These are phyloP conservation scores for Ceratocystis diversiconidia DNA, from an alignment of 2,329 filamentous ascomycete genomes.

Conservation along the genomic window DNA sequence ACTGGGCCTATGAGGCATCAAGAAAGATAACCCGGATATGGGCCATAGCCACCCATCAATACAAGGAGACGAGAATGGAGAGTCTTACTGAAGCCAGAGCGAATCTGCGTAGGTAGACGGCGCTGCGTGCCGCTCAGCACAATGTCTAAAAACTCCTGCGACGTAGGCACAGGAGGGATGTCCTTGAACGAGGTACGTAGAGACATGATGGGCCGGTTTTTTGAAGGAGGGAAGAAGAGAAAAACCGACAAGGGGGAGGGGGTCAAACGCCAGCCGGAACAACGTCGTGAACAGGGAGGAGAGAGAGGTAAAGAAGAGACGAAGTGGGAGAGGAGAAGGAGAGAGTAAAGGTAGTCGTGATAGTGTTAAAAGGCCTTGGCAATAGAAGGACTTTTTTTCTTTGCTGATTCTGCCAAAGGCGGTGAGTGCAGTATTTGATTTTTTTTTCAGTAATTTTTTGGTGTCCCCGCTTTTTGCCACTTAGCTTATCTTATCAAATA, in stretches of 20 bases:
- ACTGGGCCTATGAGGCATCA: neutral
- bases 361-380: neutral
- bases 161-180: constrained; percentile 77
- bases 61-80: too few relatives aligned
- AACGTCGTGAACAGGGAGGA: neutral
- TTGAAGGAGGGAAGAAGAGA: neutral
- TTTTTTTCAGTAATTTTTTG: constrained; percentile 19
- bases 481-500: constrained; percentile 22
- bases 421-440: constrained; percentile 11
- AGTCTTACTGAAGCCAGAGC: constrained; percentile 70
- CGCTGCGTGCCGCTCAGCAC: constrained; percentile 87
- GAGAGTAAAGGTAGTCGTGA: neutral
- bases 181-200: constrained; percentile 49
- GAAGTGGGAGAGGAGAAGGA: neutral
- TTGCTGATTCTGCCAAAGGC: constrained; percentile 7
- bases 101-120: constrained; percentile 86
- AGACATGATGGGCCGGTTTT: constrained; percentile 16
- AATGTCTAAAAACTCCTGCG: constrained; percentile 94
- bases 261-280: neutral
- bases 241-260: neutral
- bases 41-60: too few relatives aligned
- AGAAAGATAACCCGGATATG: too few relatives aligned
- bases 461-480: constrained; percentile 14
- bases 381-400: constrained; percentile 13
- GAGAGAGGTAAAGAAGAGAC: constrained; percentile 8